Evolutionary conservation across 2,329 filamentous ascomycete genomes (phyloP).

Genomic region (Colletotrichum tropicicola): DNA sequence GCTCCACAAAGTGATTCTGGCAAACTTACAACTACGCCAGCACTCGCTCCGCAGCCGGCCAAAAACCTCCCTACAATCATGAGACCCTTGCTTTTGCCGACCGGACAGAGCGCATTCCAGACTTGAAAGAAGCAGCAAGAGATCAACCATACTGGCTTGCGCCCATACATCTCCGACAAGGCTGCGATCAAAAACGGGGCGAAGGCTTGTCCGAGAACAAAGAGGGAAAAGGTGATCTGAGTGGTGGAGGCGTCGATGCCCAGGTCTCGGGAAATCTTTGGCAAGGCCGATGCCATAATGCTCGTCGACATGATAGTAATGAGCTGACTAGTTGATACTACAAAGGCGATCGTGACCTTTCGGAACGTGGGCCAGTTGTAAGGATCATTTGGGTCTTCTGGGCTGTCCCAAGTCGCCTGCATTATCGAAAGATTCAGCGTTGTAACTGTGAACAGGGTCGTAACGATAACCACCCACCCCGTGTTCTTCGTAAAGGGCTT

Average conservation of each 20-base stretch:
- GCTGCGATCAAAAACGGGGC: conserved; percentile 53
- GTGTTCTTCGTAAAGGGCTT: not conserved
- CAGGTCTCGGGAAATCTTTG: conserved; percentile 42
- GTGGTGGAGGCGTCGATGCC: conserved; percentile 33
- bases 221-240: conserved; percentile 39
- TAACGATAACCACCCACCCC: not conserved
- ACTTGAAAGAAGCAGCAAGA: conserved; percentile 42
- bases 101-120: conserved; percentile 56
- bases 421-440: too few species aligned
- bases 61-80: conserved; percentile 69
- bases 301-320: conserved; percentile 46
- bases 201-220: conserved; percentile 55
- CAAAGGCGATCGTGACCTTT: conserved; percentile 46
- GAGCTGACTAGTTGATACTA: conserved; percentile 44
- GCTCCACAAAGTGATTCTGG: too few species aligned
- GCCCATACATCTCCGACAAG: conserved; percentile 51
- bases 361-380: conserved; percentile 60
- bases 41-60: conserved; percentile 54
- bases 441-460: not conserved
- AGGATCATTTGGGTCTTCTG: conserved; percentile 56
- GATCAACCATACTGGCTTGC: conserved; percentile 46
- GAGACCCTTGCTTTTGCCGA: conserved; percentile 54
- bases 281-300: conserved; percentile 46
- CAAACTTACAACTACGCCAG: conserved; percentile 38
- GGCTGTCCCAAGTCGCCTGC: conserved; percentile 50